Evolutionary conservation across 2,329 filamentous ascomycete species (phyloP).

Genomic region (Pseudocercospora eumusae): DNA sequence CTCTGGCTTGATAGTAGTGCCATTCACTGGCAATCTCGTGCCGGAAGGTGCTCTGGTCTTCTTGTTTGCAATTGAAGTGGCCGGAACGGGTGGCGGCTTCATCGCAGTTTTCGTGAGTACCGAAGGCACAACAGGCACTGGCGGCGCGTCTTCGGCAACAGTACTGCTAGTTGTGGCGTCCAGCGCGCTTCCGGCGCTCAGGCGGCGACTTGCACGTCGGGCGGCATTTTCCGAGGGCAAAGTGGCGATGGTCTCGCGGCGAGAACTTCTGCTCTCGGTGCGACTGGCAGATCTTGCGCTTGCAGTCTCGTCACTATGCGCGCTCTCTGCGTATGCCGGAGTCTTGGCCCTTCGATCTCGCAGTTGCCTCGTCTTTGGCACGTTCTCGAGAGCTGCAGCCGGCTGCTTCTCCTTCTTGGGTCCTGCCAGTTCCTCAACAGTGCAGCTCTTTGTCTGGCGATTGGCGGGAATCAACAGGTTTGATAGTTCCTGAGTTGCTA

Average conservation of each 20-base stretch:
- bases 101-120: conserved; percentile 29
- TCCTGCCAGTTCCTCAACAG: conserved; percentile 70
- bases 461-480: conserved; percentile 77
- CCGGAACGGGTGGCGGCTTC: conserved; percentile 34
- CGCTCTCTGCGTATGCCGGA: conserved; percentile 28
- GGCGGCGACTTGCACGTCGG: conserved; percentile 35
- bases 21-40: conserved; percentile 17
- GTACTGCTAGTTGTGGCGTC: conserved; percentile 35
- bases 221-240: conserved; percentile 33
- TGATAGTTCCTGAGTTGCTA: conserved; percentile 79
- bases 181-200: conserved; percentile 38
- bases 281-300: conserved; percentile 30
- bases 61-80: conserved; percentile 29
- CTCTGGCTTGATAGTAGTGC: conserved; percentile 40
- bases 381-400: conserved; percentile 43
- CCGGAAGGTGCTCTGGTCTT: conserved; percentile 33
- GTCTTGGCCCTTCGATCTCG: conserved; percentile 39
- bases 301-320: conserved; percentile 32
- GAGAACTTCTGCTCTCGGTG: conserved; percentile 25
- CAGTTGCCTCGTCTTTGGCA: conserved; percentile 64
- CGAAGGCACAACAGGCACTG: conserved; percentile 32
- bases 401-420: conserved; percentile 64
- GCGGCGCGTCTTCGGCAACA: conserved; percentile 24
- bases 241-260: conserved; percentile 45
- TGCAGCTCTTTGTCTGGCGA: conserved; percentile 74